These are phyloP conservation scores for Paecilomyces fulvus DNA, from an alignment of 2,329 filamentous ascomycete species.

Conservation along the genomic window DNA sequence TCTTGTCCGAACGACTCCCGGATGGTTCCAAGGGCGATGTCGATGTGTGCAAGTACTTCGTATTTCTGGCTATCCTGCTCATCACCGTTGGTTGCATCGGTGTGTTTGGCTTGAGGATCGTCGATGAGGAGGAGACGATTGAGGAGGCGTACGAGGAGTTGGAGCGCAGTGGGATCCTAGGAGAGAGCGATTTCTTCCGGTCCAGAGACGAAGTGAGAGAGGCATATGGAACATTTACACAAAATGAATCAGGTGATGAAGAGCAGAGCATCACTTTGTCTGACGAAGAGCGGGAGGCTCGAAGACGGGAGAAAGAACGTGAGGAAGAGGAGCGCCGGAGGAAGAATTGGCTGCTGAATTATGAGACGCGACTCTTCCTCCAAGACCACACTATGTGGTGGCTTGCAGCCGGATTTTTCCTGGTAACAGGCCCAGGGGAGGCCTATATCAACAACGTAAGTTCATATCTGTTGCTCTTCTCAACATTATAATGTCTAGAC, in stretches of 20 bases:
- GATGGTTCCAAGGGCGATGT: conserved; percentile 52
- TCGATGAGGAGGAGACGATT: conserved; percentile 70
- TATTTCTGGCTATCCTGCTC: conserved; percentile 71
- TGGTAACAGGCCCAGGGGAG: conserved; percentile 91
- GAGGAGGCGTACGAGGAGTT: conserved; percentile 83
- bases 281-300: conserved; percentile 35
- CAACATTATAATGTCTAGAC: neutral
- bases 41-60: conserved; percentile 76
- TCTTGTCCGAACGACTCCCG: conserved; percentile 65
- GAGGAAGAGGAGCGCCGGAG: conserved; percentile 55
- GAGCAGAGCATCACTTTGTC: conserved; percentile 23
- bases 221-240: conserved; percentile 36
- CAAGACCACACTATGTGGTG: conserved; percentile 92
- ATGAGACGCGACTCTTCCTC: conserved; percentile 78
- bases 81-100: conserved; percentile 64
- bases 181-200: conserved; percentile 62
- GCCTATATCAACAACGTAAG: conserved; percentile 85
- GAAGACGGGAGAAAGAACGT: conserved; percentile 33
- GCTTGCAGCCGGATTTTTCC: conserved; percentile 80
- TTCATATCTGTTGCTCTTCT: neutral
- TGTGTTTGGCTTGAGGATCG: conserved; percentile 63
- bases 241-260: conserved; percentile 30
- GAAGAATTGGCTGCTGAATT: conserved; percentile 86
- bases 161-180: conserved; percentile 75
- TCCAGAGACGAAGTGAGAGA: conserved; percentile 40